phyloP scores from a whole-genome alignment of 106 monocot genomes.

The Dendrobium nobile region DNA sequence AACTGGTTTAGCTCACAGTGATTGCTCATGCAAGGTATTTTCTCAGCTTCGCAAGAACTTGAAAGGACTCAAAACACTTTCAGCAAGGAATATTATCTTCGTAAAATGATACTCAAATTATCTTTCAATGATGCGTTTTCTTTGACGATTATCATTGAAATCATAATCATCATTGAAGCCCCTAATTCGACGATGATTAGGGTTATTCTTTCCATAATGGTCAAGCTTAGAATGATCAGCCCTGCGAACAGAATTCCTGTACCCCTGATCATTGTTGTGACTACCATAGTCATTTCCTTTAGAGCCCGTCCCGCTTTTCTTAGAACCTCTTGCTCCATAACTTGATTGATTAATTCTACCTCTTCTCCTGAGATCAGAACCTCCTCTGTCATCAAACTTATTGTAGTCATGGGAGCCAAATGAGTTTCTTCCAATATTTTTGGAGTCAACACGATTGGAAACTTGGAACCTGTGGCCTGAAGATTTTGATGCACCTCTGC shows the following conservation, averaged over 20 bases:
- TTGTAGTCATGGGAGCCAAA: background rate
- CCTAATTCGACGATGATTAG: slow-evolving; percentile 11
- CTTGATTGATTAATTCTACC: slow-evolving; percentile 13
- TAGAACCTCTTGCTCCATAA: slow-evolving; percentile 15
- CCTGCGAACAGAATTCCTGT: background rate
- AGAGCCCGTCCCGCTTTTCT: slow-evolving; percentile 7
- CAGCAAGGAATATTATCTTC: background rate
- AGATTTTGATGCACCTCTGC: background rate
- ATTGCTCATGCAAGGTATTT: background rate
- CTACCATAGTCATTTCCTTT: slow-evolving; percentile 7
- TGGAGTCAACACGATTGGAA: background rate
- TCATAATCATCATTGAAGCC: slow-evolving; percentile 6
- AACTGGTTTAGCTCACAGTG: background rate
- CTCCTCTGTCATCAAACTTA: background rate
- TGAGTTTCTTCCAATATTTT: background rate
- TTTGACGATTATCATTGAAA: slow-evolving; percentile 6
- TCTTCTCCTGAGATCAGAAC: slow-evolving; percentile 8
- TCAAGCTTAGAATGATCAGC: background rate
- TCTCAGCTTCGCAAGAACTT: background rate
- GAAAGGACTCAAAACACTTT: slow-evolving; percentile 5
- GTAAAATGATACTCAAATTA: slow-evolving; percentile 1
- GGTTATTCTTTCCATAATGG: slow-evolving; percentile 5
- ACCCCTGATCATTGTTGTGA: background rate
- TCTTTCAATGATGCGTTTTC: slow-evolving; percentile 15
- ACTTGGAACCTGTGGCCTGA: background rate